Evolutionary conservation across 495 filamentous ascomycete species (phyloP).

Genomic region (Venustampulla echinocandica): DNA sequence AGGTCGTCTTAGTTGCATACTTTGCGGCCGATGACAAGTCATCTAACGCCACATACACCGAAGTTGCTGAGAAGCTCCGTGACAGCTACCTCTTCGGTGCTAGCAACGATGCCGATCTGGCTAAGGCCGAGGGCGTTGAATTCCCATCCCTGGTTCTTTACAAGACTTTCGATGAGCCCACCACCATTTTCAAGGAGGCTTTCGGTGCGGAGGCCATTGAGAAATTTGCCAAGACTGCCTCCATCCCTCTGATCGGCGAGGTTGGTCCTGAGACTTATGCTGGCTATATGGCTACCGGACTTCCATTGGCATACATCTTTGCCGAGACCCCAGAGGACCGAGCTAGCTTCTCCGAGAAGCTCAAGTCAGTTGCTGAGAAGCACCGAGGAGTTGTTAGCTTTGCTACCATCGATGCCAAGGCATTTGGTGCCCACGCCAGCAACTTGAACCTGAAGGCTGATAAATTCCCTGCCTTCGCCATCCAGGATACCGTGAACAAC

Average conservation of each 20-base stretch:
- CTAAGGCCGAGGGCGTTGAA: conserved; percentile 81
- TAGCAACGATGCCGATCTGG: conserved; percentile 71
- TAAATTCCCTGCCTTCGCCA: conserved; percentile 95
- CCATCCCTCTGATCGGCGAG: conserved; percentile 89
- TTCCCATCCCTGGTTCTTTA: conserved; percentile 86
- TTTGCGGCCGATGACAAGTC: conserved; percentile 76
- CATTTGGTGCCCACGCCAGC: conserved; percentile 88
- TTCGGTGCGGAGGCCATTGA: conserved; percentile 70
- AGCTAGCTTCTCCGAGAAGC: conserved; percentile 55
- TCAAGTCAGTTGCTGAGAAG: conserved; percentile 59
- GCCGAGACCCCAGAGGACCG: conserved; percentile 89
- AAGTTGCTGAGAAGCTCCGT: conserved; percentile 73
- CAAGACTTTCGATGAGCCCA: conserved; percentile 98
- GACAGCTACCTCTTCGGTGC: conserved; percentile 90
- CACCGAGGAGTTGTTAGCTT: conserved; percentile 87
- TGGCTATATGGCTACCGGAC: conserved; percentile 88
- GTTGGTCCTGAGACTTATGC: conserved; percentile 97
- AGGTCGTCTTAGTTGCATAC: conserved; percentile 90
- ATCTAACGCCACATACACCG: conserved; percentile 69
- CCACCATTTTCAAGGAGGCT: conserved; percentile 69
- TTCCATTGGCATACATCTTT: conserved; percentile 97
- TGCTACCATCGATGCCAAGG: conserved; percentile 92
- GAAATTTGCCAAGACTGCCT: conserved; percentile 72
- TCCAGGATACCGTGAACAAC: conserved; percentile 94
- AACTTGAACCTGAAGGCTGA: conserved; percentile 96